These are phyloP conservation scores for Lachnellula cervina DNA, from an alignment of 2,329 filamentous ascomycete species.

Conservation along the genomic window DNA sequence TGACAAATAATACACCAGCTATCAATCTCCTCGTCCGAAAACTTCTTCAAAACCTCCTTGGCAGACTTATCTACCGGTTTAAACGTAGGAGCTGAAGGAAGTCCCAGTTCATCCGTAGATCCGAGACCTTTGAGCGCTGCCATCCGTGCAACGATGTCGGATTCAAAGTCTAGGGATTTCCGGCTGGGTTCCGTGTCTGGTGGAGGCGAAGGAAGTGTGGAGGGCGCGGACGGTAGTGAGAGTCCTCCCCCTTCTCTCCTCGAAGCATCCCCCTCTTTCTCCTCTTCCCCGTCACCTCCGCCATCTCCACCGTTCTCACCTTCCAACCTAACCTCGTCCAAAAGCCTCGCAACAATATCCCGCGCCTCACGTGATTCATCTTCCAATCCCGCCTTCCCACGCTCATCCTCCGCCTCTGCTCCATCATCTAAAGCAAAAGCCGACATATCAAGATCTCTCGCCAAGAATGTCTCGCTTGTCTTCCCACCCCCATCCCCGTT, in stretches of 20 bases:
- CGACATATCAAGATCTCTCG: slow-evolving; percentile 29
- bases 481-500: slow-evolving; percentile 29
- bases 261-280: background rate
- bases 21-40: slow-evolving; percentile 66
- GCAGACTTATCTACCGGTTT: slow-evolving; percentile 20
- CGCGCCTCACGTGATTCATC: slow-evolving; percentile 28
- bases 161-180: slow-evolving; percentile 27
- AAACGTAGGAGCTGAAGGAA: slow-evolving; percentile 30
- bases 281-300: background rate
- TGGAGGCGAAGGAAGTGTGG: slow-evolving; percentile 16
- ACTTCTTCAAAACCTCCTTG: slow-evolving; percentile 28
- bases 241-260: slow-evolving; percentile 4
- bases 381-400: slow-evolving; percentile 28
- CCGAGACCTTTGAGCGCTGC: slow-evolving; percentile 22
- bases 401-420: slow-evolving; percentile 35
- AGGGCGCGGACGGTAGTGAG: slow-evolving; percentile 19
- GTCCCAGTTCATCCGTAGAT: slow-evolving; percentile 18
- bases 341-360: slow-evolving; percentile 27
- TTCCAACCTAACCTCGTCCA: slow-evolving; percentile 29
- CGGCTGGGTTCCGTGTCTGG: slow-evolving; percentile 9
- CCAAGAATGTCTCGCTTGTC: slow-evolving; percentile 8
- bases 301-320: background rate
- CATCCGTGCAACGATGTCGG: slow-evolving; percentile 27
- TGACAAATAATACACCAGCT: slow-evolving; percentile 81
- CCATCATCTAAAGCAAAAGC: slow-evolving; percentile 36